Percentiles rank a stretch among this genome's conserved stretches.
Evolutionary conservation across 1,284 basidiomycete genomes (phyloP).

Genomic region (Fomitopsis palustris): DNA sequence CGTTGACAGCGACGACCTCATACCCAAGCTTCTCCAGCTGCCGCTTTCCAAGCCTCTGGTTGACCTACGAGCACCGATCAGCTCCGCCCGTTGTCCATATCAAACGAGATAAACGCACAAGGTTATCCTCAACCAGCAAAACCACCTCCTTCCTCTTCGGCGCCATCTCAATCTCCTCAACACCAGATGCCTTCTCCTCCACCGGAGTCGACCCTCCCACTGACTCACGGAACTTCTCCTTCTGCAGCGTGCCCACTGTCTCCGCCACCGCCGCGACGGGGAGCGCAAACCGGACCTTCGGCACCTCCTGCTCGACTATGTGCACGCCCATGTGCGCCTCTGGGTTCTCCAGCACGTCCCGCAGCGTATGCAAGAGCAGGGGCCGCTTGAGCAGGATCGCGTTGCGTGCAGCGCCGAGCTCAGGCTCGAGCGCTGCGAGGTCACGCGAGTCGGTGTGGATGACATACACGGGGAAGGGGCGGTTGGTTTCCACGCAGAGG

Average conservation of each 20-base stretch:
- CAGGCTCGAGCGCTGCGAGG: conserved; percentile 20
- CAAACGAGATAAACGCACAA: conserved; percentile 10
- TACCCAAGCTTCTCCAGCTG: conserved; percentile 28
- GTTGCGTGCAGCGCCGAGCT: conserved; percentile 17
- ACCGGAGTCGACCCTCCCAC: not conserved
- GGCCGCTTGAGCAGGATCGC: conserved; percentile 28
- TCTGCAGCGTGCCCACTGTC: not conserved
- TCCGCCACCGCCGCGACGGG: conserved; percentile 11
- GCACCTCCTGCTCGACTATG: conserved; percentile 4
- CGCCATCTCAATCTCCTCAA: conserved; percentile 3
- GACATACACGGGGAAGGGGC: conserved; percentile 17
- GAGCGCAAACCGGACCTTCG: conserved; percentile 24
- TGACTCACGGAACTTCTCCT: conserved; percentile 8
- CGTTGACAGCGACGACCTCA: conserved; percentile 24
- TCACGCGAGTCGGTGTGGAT: conserved; percentile 22
- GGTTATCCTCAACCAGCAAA: conserved; percentile 28
- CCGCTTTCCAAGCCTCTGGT: conserved; percentile 26
- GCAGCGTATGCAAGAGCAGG: conserved; percentile 22
- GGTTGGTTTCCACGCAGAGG: conserved; percentile 5
- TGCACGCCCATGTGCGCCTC: conserved; percentile 19
- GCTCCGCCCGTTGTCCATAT: not conserved
- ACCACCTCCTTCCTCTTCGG: conserved; percentile 10
- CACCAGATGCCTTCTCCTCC: not conserved
- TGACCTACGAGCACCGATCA: conserved; percentile 15
- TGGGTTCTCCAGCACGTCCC: conserved; percentile 21